Evolutionary conservation across 176 grass and related monocot genomes (phyloP).

Genomic region (Zizania latifolia): DNA sequence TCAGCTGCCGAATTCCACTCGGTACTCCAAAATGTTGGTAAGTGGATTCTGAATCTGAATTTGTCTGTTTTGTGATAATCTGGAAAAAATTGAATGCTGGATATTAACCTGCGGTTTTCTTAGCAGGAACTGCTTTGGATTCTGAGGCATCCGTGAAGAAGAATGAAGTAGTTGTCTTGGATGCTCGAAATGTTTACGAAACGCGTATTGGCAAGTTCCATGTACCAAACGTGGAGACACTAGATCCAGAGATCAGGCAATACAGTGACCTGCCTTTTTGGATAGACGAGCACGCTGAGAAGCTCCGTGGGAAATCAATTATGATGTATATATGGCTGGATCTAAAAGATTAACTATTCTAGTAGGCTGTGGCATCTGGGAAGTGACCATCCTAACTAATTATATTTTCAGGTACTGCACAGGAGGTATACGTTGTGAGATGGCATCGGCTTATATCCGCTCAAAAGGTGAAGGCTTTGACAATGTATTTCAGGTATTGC

Average conservation of each 20-base stretch:
- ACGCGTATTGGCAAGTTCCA: conserved; percentile 87
- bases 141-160: conserved; percentile 4
- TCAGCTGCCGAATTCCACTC: conserved; percentile 69
- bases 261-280: conserved; percentile 81
- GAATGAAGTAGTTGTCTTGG: conserved; percentile 63
- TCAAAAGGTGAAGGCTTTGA: conserved; percentile 82
- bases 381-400: not conserved
- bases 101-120: not conserved
- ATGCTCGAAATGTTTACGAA: conserved; percentile 86
- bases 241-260: conserved; percentile 78
- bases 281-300: conserved; percentile 74
- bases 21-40: conserved; percentile 58
- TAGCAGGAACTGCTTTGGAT: conserved; percentile 20
- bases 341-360: not conserved
- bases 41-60: not conserved
- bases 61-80: not conserved
- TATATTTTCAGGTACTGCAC: conserved; percentile 78
- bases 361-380: not conserved
- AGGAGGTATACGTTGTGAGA: conserved; percentile 87
- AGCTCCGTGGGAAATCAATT: conserved; percentile 68
- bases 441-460: conserved; percentile 87
- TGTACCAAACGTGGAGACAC: conserved; percentile 62
- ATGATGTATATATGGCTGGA: conserved; percentile 51
- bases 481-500: conserved; percentile 78
- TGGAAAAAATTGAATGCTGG: not conserved